Conservation (phyloP, 2,329 filamentous ascomycete genomes). For the Helicocarpus griseus region DNA sequence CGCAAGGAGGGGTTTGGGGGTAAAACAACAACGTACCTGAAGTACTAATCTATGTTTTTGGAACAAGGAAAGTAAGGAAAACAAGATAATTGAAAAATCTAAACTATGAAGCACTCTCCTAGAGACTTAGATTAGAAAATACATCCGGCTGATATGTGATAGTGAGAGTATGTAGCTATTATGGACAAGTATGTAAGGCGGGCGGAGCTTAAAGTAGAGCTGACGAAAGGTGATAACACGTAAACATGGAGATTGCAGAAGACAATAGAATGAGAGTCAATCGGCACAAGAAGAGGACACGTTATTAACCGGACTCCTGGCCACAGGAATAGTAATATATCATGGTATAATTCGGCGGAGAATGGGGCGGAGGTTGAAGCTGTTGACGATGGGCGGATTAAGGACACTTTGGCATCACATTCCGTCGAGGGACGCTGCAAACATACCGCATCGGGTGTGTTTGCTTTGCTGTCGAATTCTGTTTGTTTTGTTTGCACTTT, state of each 20-base stretch:
- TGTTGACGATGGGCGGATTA: neutral
- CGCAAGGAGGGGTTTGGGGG: neutral
- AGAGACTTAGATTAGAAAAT: neutral
- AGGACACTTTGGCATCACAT: slow-evolving; percentile 16
- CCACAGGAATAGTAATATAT: slow-evolving; percentile 1
- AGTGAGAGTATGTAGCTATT: neutral
- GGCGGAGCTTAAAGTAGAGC: neutral
- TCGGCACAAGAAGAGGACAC: slow-evolving; percentile 9
- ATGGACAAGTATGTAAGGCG: neutral
- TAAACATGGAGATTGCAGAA: neutral
- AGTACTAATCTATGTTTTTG: neutral
- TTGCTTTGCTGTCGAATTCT: slow-evolving; percentile 5
- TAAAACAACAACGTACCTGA: neutral
- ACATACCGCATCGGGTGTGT: slow-evolving; percentile 9
- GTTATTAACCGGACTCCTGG: slow-evolving; percentile 5
- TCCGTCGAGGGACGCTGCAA: slow-evolving; percentile 7
- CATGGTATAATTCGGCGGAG: neutral
- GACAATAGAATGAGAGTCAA: neutral
- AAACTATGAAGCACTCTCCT: neutral
- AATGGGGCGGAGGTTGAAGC: neutral
- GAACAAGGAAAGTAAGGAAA: neutral
- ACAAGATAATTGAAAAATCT: neutral
- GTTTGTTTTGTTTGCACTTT: slow-evolving; percentile 2
- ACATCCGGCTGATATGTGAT: neutral
- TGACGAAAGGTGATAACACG: neutral